These are phyloP conservation scores for Flaveria trinervia DNA, from an alignment of 129 eudicot species.

Conservation along the genomic window DNA sequence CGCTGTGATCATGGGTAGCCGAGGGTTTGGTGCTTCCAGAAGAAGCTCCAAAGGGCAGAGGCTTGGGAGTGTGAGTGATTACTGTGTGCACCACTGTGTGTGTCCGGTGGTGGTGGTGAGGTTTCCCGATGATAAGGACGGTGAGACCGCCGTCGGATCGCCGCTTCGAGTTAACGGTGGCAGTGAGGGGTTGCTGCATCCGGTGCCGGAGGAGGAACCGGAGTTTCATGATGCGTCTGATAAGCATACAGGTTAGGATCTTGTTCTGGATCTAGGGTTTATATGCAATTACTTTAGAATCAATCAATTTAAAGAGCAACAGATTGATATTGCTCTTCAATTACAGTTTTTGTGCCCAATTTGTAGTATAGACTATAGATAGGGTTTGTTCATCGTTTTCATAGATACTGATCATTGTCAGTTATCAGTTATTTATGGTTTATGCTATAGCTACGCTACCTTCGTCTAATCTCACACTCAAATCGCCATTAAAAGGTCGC, in stretches of 20 bases:
- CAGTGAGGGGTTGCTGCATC: constrained; percentile 36
- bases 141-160: constrained; percentile 28
- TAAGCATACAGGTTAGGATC: constrained; percentile 47
- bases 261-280: constrained; percentile 1
- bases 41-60: constrained; percentile 45
- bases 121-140: constrained; percentile 57
- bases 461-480: too few relatives aligned
- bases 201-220: constrained; percentile 69
- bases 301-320: background rate
- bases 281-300: background rate
- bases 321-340: background rate
- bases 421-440: background rate
- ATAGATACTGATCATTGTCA: background rate
- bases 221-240: constrained; percentile 57
- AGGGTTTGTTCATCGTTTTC: background rate
- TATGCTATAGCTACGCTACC: too few relatives aligned
- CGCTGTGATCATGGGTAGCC: constrained; percentile 81
- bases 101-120: constrained; percentile 89
- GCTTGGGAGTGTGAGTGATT: constrained; percentile 83
- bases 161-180: constrained; percentile 33
- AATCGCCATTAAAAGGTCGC: too few relatives aligned
- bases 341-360: background rate
- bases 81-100: constrained; percentile 80
- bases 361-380: background rate
- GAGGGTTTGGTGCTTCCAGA: constrained; percentile 70